phyloP scores from a whole-genome alignment of 768 basidiomycete genomes.

The Suillus luteus region DNA sequence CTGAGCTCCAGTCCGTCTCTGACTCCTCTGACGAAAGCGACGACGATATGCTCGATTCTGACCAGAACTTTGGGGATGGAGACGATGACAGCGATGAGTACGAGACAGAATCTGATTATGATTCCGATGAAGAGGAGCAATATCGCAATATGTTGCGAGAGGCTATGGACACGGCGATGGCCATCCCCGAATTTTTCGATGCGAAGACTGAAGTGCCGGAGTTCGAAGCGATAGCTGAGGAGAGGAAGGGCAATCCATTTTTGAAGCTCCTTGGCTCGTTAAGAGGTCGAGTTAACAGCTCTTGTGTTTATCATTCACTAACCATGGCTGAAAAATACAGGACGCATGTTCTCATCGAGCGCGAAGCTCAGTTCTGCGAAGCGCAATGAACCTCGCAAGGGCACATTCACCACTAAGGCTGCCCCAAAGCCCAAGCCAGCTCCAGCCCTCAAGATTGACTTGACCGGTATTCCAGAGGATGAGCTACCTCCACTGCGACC shows the following conservation, averaged over 20 bases:
- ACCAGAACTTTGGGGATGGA: constrained; percentile 35
- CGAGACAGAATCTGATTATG: constrained; percentile 50
- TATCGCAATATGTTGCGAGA: constrained; percentile 61
- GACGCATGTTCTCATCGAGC: constrained; percentile 61
- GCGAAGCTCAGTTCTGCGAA: constrained; percentile 44
- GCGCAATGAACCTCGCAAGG: constrained; percentile 36
- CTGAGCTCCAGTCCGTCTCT: constrained; percentile 65
- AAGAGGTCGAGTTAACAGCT: constrained; percentile 49
- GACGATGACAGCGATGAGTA: constrained; percentile 37
- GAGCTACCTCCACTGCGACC: constrained; percentile 17
- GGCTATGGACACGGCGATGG: constrained; percentile 70
- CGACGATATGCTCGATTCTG: constrained; percentile 33
- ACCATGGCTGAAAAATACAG: constrained; percentile 35
- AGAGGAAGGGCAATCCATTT: constrained; percentile 74
- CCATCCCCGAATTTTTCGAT: constrained; percentile 60
- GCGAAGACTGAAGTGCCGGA: constrained; percentile 46
- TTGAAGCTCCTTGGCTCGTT: constrained; percentile 73
- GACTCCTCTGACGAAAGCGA: constrained; percentile 52
- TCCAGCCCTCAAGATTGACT: constrained; percentile 13
- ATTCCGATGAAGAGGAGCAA: constrained; percentile 70
- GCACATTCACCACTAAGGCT: constrained; percentile 22
- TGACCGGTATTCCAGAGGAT: constrained; percentile 12
- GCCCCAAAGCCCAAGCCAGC: constrained; percentile 14
- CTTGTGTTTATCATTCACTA: neutral
- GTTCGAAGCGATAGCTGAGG: constrained; percentile 45